phyloP scores from a whole-genome alignment of 768 basidiomycete genomes.

The Termitomyces sp. region DNA sequence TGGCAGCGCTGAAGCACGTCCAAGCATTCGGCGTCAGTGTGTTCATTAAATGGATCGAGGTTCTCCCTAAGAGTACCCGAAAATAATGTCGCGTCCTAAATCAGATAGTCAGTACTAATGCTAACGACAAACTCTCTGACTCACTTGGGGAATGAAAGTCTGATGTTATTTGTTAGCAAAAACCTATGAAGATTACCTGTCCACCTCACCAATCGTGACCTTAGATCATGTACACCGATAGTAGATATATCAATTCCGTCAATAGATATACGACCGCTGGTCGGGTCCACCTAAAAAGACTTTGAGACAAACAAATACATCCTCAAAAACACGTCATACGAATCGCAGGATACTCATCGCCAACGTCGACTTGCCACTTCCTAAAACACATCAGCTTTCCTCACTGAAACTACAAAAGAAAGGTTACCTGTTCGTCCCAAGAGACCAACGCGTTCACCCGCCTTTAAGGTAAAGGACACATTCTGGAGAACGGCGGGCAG shows the following conservation, averaged over 20 bases:
- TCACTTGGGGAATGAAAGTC: conserved; percentile 75
- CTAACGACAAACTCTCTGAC: not conserved
- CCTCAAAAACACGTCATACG: conserved; percentile 35
- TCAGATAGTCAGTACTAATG: not conserved
- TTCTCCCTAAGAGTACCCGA: conserved; percentile 78
- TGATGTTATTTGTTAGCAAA: conserved; percentile 22
- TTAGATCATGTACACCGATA: conserved; percentile 81
- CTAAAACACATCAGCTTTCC: conserved; percentile 25
- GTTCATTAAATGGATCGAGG: conserved; percentile 77
- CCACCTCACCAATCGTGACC: conserved; percentile 65
- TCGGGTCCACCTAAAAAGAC: conserved; percentile 61
- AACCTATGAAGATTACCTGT: not conserved
- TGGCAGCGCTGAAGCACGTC: conserved; percentile 84
- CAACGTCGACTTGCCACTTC: conserved; percentile 79
- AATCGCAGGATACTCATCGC: conserved; percentile 87
- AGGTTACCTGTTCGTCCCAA: conserved; percentile 68
- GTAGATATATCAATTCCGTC: conserved; percentile 87
- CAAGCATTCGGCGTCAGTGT: conserved; percentile 73
- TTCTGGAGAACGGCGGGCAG: conserved; percentile 76
- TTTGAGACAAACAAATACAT: not conserved
- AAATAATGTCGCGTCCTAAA: conserved; percentile 69
- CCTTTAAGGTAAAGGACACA: conserved; percentile 69
- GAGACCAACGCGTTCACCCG: conserved; percentile 74
- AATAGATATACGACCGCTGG: conserved; percentile 70
- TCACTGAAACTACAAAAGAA: too few relatives aligned